Evolutionary conservation across 352 stramenopile genomes (phyloP), one percentile per base, ranked within the genome.

Genomic region (Salisapilia sapeloensis): DNA sequence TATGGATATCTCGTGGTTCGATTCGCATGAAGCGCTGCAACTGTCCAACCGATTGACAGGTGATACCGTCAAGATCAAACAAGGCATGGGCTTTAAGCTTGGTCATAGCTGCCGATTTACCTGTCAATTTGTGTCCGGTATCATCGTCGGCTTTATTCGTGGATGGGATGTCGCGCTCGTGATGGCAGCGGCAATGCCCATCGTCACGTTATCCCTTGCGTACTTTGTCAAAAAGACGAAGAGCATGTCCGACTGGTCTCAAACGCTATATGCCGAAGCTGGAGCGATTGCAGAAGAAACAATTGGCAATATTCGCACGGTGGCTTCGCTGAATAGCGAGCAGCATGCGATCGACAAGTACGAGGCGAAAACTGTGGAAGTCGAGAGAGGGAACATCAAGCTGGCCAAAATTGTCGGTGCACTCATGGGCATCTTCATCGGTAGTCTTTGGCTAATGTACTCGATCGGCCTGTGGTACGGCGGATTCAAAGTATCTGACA

Each of bases 381-480:
- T 43, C 0, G 52, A 71, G 27, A 33, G 34, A 24, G 44, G 51
- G 29, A 69, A 62, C 8, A 51, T 70, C 23, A 29, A 37, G 12
- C 42, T 59, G 14, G 40, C 51, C 36, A 63, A 57, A 35, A 44
- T 60, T 35, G 39, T 40, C 4, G 37, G 48, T 1, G 29, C 34
- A 2, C 44, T 70, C 6, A 50, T 62, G 27, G 27, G 38, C 14
- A 29, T 61, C 25, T 61, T 76, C 40, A 11, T 66, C 18, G 54
- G 19, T 1, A 65, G 46, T 34, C 46, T 67, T 0, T 78, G 48
- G 53, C 8, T 71, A 20, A 72, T 70, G 45, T 71, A 74, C 29
- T 33, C 53, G 0, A 35, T 50, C 13, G 61, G 57, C 25, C 29
- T 77, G 1, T 77, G 61, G 61, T 77, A 77, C 40, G 61, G 61